phyloP scores from a whole-genome alignment of 2,329 filamentous ascomycete species.

The Amauroascus verrucosus region DNA sequence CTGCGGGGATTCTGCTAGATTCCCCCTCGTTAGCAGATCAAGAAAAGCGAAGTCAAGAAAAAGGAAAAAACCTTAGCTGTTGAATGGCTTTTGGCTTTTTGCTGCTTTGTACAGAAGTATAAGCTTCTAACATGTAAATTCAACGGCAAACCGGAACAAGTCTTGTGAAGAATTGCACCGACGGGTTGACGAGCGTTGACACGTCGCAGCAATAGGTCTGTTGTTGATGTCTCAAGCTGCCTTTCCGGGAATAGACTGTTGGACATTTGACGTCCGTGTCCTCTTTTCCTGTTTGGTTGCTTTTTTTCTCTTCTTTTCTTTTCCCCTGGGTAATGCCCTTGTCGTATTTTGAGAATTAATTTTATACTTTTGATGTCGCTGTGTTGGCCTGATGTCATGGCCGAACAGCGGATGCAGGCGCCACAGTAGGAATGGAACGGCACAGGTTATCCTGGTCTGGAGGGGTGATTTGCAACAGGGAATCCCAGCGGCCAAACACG shows the following conservation, averaged over 20 bases:
- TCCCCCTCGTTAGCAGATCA: background rate
- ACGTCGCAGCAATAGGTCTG: background rate
- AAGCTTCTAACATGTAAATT: too few relatives aligned
- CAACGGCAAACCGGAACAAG: background rate
- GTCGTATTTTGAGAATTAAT: slow-evolving; percentile 1
- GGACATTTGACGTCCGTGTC: background rate
- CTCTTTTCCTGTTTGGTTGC: too few relatives aligned
- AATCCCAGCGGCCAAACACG: background rate
- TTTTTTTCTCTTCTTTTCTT: background rate
- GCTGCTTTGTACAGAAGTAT: background rate
- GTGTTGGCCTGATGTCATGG: background rate
- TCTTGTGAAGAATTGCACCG: background rate
- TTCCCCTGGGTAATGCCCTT: background rate
- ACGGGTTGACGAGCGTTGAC: background rate
- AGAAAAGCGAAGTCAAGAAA: background rate
- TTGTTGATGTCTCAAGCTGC: background rate
- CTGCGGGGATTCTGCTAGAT: background rate
- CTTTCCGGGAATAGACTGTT: background rate
- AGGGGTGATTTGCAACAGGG: background rate
- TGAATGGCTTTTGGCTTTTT: background rate
- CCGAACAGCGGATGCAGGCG: background rate
- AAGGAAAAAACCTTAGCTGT: background rate
- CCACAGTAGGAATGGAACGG: background rate
- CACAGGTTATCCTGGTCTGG: background rate
- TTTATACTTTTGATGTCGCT: slow-evolving; percentile 3